Percentiles rank a stretch among this genome's conserved stretches.
Conservation (phyloP, 352 stramenopile species). For the Pythium coloratum region DNA sequence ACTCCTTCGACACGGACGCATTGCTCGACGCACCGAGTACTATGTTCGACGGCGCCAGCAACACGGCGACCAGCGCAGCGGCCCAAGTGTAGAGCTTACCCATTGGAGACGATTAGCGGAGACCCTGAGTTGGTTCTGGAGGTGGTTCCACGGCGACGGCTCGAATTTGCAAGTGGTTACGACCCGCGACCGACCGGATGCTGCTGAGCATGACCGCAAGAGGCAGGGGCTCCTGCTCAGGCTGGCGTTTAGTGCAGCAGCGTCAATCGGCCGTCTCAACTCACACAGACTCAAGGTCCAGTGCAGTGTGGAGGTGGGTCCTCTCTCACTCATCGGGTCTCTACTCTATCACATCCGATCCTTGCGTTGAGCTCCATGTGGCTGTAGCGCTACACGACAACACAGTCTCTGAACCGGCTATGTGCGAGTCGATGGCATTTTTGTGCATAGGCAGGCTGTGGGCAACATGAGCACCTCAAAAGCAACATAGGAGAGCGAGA, state of each 20-base stretch:
- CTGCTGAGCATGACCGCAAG: background rate
- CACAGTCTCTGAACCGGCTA: background rate
- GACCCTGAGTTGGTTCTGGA: background rate
- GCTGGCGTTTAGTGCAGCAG: background rate
- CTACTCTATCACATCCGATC: background rate
- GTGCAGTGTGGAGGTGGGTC: background rate
- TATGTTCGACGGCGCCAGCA: background rate
- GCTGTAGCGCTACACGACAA: background rate
- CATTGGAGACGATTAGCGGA: background rate
- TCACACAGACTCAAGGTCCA: background rate
- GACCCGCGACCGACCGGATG: background rate
- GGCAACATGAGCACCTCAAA: background rate
- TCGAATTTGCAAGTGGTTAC: background rate
- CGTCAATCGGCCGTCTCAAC: background rate
- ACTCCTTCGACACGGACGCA: background rate
- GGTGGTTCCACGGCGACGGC: background rate
- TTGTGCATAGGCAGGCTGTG: background rate
- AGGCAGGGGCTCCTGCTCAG: background rate
- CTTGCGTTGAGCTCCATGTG: background rate
- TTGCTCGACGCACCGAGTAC: too few species aligned
- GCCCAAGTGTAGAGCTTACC: background rate
- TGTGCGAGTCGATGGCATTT: background rate
- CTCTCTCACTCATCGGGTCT: too few species aligned
- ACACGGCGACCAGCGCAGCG: background rate
- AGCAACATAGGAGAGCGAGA: background rate